Evolutionary conservation across 805 yeast genomes (phyloP), one percentile per base, ranked within the genome.

Genomic region (Lipomyces oligophaga): DNA sequence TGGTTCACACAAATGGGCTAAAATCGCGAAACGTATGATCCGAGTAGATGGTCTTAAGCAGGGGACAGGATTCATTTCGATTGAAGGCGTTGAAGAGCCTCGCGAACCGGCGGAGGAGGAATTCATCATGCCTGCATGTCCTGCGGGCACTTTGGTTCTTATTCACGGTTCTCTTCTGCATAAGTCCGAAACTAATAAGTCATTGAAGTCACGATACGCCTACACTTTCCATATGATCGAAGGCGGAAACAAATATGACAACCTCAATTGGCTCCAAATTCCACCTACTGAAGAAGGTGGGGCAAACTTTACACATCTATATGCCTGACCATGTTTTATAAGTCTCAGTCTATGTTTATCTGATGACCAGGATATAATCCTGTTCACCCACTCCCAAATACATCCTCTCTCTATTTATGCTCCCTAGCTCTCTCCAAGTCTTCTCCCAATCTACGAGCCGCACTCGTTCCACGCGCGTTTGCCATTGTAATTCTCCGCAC

Each of bases 171-270:
- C 80, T 0, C 84, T 84, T 2, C 62, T 85, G 19, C 94, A 85
- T 61, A 80, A 81, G 63, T 80, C 87, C 3, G 85, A 78, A 55
- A 68, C 68, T 43, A 85, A 85, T 60, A 40, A 59, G 1, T 77
- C 84, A 10, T 55, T 55, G 3, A 70, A 69, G 46, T 79, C 86
- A 7, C 71, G 94, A 52, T 83, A 71, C 59, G 93, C 88, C 0
- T 85, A 83, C 64, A 82, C 93, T 0, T 85, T 85, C 65, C 94
- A 85, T 60, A 74, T 81, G 35, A 81, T 85, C 46, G 93, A 85
- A 42, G 90, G 90, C 1, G 64, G 52, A 1, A 68, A 76, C 10
- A 62, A 72, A 21, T 85, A 83, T 58, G 93, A 84, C 60, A 66
- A 67, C 19, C 63, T 70, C 58, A 84, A 84, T 61, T 85, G 94